Evolutionary conservation across 2,329 filamentous ascomycete genomes (phyloP).

Genomic region (Sarocladium kiliense): DNA sequence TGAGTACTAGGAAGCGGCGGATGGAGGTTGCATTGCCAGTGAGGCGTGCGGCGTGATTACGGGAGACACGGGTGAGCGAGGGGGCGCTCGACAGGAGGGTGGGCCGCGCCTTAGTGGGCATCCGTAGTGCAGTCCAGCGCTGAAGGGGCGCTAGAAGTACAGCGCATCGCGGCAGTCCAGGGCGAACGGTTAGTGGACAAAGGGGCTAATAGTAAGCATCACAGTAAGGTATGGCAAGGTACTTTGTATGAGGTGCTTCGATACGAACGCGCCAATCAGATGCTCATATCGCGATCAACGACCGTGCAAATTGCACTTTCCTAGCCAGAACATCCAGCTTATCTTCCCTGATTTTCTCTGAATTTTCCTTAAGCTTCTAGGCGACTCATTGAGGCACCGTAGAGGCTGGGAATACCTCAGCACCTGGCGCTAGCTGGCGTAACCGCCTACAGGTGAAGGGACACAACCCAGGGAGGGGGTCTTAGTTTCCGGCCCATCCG

Average conservation of each 20-base stretch:
- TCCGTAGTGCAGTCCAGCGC: not conserved
- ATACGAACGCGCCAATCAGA: too few relatives aligned
- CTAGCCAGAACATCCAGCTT: too few relatives aligned
- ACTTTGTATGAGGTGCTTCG: too few relatives aligned
- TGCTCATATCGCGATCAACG: too few relatives aligned
- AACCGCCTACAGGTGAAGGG: not conserved
- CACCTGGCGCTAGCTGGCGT: not conserved
- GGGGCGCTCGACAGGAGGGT: not conserved
- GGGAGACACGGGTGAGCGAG: not conserved
- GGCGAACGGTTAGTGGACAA: not conserved
- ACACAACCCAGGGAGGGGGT: not conserved
- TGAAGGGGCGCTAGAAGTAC: not conserved
- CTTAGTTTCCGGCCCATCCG: slow-evolving; percentile 9
- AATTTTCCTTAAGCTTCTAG: too few relatives aligned
- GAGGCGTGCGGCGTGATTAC: not conserved
- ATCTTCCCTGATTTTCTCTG: too few relatives aligned
- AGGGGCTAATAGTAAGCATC: not conserved
- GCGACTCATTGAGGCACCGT: too few relatives aligned
- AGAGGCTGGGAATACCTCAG: not conserved
- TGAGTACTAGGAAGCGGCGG: not conserved
- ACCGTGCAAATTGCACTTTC: too few relatives aligned
- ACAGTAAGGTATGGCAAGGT: too few relatives aligned
- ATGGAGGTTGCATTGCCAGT: not conserved
- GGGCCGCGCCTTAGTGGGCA: not conserved
- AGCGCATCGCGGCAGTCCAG: not conserved